Percentiles rank a stretch among this genome's conserved stretches.
Conservation (phyloP, 208 protist species). For the Sergeia podlipaevii region DNA sequence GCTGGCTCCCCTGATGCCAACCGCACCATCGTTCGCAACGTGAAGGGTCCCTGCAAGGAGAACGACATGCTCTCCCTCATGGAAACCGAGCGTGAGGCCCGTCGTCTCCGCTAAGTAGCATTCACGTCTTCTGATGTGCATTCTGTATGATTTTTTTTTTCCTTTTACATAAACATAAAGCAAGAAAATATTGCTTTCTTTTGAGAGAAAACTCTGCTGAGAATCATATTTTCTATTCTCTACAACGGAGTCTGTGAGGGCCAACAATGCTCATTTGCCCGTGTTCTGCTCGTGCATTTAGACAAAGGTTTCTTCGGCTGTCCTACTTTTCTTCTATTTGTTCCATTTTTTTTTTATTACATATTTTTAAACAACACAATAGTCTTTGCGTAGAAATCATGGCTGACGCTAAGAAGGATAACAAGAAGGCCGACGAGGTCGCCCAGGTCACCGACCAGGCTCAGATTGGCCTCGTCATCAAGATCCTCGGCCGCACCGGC, state of each 20-base stretch:
- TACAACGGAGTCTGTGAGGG: background rate
- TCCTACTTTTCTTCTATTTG: constrained; percentile 5
- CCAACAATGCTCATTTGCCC: background rate
- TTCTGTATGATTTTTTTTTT: constrained; percentile 12
- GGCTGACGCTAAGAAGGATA: constrained; percentile 78
- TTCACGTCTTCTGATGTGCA: no score
- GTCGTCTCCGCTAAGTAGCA: constrained; percentile 96
- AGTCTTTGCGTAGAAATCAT: constrained; percentile 12
- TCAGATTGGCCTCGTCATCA: constrained; percentile 96
- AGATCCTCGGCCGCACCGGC: constrained; percentile 98
- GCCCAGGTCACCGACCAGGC: constrained; percentile 70
- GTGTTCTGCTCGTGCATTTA: background rate
- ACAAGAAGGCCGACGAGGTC: constrained; percentile 84
- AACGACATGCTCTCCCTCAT: constrained; percentile 99
- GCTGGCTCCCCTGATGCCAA: constrained; percentile 83
- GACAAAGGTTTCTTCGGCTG: constrained; percentile 7
- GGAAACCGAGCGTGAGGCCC: constrained; percentile 99
- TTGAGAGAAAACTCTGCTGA: background rate
- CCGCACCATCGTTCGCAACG: constrained; percentile 99
- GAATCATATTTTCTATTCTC: background rate
- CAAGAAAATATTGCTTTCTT: background rate
- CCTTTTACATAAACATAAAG: no score
- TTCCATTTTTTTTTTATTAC: constrained; percentile 11
- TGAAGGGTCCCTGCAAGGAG: constrained; percentile 99
- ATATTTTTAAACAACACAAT: background rate